Evolutionary conservation across 768 basidiomycete species (phyloP), one percentile per base, ranked within the genome.

Genomic region (Cyclocybe aegerita): DNA sequence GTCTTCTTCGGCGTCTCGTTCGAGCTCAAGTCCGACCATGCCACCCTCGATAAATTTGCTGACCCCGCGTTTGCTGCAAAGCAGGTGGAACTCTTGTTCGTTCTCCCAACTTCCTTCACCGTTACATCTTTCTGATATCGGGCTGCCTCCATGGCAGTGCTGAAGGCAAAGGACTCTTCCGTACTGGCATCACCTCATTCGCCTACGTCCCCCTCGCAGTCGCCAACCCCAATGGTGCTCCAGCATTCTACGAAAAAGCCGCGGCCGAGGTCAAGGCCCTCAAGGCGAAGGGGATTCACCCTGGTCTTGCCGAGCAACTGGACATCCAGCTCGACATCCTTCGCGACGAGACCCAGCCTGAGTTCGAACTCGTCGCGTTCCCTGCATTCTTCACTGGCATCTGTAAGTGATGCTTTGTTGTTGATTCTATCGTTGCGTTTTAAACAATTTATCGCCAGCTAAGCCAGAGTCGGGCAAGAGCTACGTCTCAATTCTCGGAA

Each of bases 31-130:
- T 38, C 54, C 1, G 35, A 17, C 11, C 43, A 50, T 33, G 49
- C 46, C 44, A 79, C 80, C 6, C 67, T 73, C 60, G 78, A 78
- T 57, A 53, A 78, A 32, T 74, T 47, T 10, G 29, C 43, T 58
- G 14, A 79, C 78, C 15, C 69, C 70, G 62, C 78, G 75, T 58
- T 55, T 76, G 43, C 77, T 1, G 48, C 50, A 2, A 78, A 58
- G 23, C 23, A 75, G 80, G 57, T 36, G 50, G 50, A 44, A 43
- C 55, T 58, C 45, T 61, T 49, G 60, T 64, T 40, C 15, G 63
- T 56, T 46, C 17, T 40, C 39, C 48, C 4, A 11, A n/a, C 3
- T 40, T 17, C 7, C 29, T 16, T 10, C 32, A 9, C 6, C 9
- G 36, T 17, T 12, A 40, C 14, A 12, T n/a, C 12, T 36, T 38